Base-by-base conservation (phyloP, 352 stramenopile species). In the Halophytophthora polymorphica region DNA sequence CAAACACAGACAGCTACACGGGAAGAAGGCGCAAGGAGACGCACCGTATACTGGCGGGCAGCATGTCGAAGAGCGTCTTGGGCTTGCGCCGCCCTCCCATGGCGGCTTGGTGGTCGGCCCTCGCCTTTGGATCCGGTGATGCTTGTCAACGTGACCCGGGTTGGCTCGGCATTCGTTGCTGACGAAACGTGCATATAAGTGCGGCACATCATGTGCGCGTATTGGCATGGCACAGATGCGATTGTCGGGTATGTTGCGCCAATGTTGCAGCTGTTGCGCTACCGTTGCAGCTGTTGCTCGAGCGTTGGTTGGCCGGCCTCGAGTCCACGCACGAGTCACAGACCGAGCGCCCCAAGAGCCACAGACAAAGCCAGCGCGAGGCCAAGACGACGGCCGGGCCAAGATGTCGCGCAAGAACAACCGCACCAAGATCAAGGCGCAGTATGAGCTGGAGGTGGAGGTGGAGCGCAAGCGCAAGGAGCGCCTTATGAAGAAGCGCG, bases 351-450 rank as follows among this genome's bases (percentile, higher is more conserved):
- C n/a, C n/a, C n/a, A n/a, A n/a, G n/a, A n/a, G n/a, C n/a, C n/a
- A n/a, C n/a, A n/a, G n/a, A n/a, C n/a, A n/a, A n/a, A n/a, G n/a
- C n/a, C 4, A 31, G 25, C 17, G 21, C 19, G n/a, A 39, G 15
- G 29, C 29, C 29, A 28, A 33, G 21, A 15, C 7, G 15, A 29
- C 22, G 29, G 35, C 19, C 8, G 18, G n/a, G 28, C 13, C 47
- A 50, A 25, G 40, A 90, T 90, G 79, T 90, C 79, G 39, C 75
- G 75, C 58, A 90, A 90, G 74, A 88, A 88, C 61, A 90, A 86
- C 60, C 77, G 77, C 50, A 79, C 63, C 61, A 84, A 86, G 50
- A 86, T 88, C 49, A 88, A 90, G 64, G 77, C 79, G 11, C 79
- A 90, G 75, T 83, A 87, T 61, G 79, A 90, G 56, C 62, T 86